Evolutionary conservation across 257 asterid genomes (phyloP).

Genomic region (Avicennia marina): DNA sequence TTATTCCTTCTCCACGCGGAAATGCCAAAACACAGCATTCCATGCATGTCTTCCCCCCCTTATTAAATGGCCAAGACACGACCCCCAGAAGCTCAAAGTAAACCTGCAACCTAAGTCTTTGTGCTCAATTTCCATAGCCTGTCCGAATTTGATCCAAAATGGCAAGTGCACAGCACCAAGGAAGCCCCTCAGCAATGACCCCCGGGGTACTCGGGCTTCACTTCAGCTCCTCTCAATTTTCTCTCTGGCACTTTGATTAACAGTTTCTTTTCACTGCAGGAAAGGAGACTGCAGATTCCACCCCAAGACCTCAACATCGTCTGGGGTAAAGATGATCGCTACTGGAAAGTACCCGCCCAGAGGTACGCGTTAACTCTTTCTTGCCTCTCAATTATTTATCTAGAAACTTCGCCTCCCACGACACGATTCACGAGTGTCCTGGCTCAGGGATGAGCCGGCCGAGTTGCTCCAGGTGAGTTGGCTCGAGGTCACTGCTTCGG

Average conservation of each 20-base stretch:
- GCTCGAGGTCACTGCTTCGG: slow-evolving; percentile 50
- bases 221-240: not conserved
- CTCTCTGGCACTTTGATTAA: not conserved
- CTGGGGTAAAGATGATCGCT: slow-evolving; percentile 51
- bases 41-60: too few species aligned
- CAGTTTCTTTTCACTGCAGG: not conserved
- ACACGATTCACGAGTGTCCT: not conserved
- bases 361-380: slow-evolving; percentile 17
- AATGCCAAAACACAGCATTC: too few species aligned
- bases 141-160: too few species aligned
- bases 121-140: too few species aligned
- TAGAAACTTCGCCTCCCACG: not conserved
- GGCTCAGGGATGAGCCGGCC: slow-evolving; percentile 19
- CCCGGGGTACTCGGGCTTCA: too few species aligned
- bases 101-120: too few species aligned
- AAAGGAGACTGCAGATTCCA: slow-evolving; percentile 1
- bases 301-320: slow-evolving; percentile 45
- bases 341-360: slow-evolving; percentile 36
- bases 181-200: too few species aligned
- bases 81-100: too few species aligned
- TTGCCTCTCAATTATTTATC: not conserved
- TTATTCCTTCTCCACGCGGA: too few species aligned
- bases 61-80: too few species aligned
- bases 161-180: too few species aligned
- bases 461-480: slow-evolving; percentile 42